Percentiles rank a stretch among this genome's conserved stretches.
These are phyloP conservation scores for Sequoia sempervirens DNA, from an alignment of 75 land plant species.

Conservation along the genomic window DNA sequence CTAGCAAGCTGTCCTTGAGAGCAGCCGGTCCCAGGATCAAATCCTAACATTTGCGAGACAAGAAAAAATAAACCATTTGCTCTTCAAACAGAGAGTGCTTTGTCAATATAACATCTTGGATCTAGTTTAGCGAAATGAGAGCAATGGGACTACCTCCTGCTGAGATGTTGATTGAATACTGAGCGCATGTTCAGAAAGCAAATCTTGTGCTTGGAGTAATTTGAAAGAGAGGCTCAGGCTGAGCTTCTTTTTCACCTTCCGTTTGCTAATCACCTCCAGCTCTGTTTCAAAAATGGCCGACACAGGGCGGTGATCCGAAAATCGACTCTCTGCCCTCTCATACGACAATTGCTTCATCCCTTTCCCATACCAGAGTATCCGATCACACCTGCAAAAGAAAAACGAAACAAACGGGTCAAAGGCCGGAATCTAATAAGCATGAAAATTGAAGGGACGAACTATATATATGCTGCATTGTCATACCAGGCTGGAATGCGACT, in stretches of 20 bases:
- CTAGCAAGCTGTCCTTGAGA: too few relatives aligned
- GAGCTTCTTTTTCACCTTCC: conserved; percentile 17
- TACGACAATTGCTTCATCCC: conserved; percentile 62
- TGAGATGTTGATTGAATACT: not conserved
- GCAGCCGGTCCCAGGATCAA: too few relatives aligned
- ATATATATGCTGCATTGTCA: not conserved
- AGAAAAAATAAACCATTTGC: too few relatives aligned
- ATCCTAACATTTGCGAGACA: too few relatives aligned
- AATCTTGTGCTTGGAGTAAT: not conserved
- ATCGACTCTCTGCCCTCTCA: conserved; percentile 37
- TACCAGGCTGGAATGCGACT: conserved; percentile 84
- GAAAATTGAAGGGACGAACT: not conserved
- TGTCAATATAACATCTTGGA: too few relatives aligned
- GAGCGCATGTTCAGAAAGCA: not conserved
- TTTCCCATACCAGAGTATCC: conserved; percentile 74
- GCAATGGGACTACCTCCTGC: not conserved
- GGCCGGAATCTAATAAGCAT: not conserved
- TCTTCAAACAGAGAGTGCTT: too few relatives aligned
- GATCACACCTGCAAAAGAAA: conserved; percentile 63
- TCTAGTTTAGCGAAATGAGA: not conserved
- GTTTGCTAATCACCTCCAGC: conserved; percentile 16
- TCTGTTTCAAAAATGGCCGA: conserved; percentile 40
- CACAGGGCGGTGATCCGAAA: conserved; percentile 87
- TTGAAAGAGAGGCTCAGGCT: not conserved
- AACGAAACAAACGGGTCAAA: not conserved